These are phyloP conservation scores for Papiliotrema terrestris DNA, from an alignment of 1,284 basidiomycete species.

Conservation along the genomic window DNA sequence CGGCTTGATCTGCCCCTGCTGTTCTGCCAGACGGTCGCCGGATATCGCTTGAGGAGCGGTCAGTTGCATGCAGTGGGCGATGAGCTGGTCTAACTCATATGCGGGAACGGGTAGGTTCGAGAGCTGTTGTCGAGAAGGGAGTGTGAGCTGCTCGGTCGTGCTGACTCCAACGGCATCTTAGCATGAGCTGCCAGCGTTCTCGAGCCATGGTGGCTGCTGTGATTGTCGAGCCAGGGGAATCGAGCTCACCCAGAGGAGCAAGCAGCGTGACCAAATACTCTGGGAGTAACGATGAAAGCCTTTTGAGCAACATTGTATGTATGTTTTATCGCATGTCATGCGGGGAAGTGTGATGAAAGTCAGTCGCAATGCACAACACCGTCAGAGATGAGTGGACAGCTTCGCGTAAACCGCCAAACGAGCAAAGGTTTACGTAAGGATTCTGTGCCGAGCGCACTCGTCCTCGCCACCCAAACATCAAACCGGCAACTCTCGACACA, in stretches of 20 bases:
- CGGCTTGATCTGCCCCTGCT: background rate
- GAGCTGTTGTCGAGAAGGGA: conserved; percentile 22
- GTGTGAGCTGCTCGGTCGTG: conserved; percentile 41
- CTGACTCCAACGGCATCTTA: conserved; percentile 25
- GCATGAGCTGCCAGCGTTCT: background rate
- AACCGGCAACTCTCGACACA: too few relatives aligned
- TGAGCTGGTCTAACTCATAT: conserved; percentile 23
- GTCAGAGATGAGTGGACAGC: background rate
- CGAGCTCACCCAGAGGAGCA: conserved; percentile 28
- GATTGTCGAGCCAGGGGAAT: background rate
- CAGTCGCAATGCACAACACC: background rate
- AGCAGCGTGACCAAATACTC: conserved; percentile 20
- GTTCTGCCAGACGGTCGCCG: conserved; percentile 6
- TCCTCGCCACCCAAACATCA: too few relatives aligned
- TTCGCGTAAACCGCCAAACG: background rate
- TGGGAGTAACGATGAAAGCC: conserved; percentile 22
- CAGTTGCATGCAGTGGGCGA: conserved; percentile 13
- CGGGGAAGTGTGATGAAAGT: background rate
- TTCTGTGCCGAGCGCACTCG: background rate
- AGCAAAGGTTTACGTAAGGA: background rate
- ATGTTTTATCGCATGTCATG: background rate
- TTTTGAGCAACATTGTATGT: conserved; percentile 39
- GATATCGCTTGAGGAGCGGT: conserved; percentile 9
- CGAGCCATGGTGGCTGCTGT: background rate
- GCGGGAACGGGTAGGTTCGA: conserved; percentile 4